phyloP scores from a whole-genome alignment of 2,329 filamentous ascomycete genomes.

The Xylariaceae sp. region DNA sequence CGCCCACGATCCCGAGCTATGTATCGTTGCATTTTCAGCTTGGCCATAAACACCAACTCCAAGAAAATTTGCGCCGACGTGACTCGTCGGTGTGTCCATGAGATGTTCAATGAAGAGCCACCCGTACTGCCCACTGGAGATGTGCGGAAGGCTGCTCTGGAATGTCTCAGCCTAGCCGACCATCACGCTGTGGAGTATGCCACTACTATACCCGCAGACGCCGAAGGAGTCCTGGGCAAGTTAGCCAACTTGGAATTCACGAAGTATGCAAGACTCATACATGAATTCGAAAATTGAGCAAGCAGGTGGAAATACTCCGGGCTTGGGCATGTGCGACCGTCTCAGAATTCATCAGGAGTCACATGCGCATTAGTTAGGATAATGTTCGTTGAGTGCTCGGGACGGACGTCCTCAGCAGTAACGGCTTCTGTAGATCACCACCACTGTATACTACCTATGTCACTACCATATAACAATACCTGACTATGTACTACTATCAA shows the following conservation, averaged over 20 bases:
- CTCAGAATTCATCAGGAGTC: no score
- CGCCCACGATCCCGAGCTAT: slow-evolving; percentile 48
- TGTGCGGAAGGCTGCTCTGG: slow-evolving; percentile 48
- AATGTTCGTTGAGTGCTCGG: no score
- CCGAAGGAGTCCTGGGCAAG: neutral
- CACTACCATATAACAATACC: no score
- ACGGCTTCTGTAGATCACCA: no score
- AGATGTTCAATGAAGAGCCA: slow-evolving; percentile 57
- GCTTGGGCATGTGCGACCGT: no score
- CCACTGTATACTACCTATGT: no score
- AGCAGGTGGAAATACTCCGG: no score
- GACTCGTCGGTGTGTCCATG: slow-evolving; percentile 53
- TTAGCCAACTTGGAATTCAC: slow-evolving; percentile 33
- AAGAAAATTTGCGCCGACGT: slow-evolving; percentile 44
- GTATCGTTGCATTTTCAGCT: slow-evolving; percentile 53
- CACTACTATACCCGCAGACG: slow-evolving; percentile 18
- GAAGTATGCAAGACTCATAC: slow-evolving; percentile 17
- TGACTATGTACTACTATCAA: no score
- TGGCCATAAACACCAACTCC: slow-evolving; percentile 45
- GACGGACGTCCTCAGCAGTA: no score
- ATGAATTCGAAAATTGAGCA: no score
- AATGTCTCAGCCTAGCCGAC: slow-evolving; percentile 56
- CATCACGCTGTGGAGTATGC: slow-evolving; percentile 42
- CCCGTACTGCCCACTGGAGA: slow-evolving; percentile 43
- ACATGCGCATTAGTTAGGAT: no score